Percentiles rank a stretch among this genome's conserved stretches.
Evolutionary conservation across 2,329 filamentous ascomycete genomes (phyloP).

Genomic region (Pseudogymnoascus sp.): DNA sequence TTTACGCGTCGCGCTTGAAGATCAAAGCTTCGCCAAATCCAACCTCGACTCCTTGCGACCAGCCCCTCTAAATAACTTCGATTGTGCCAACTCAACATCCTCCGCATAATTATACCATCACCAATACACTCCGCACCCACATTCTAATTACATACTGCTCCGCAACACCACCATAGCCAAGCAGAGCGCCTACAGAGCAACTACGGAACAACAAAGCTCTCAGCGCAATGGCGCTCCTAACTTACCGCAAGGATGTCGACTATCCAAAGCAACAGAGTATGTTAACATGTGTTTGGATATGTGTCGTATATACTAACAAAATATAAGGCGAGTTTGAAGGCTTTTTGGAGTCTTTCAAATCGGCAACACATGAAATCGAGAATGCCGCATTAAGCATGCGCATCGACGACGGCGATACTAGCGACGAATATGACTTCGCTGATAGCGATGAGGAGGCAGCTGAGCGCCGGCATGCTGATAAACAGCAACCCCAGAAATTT

Average conservation of each 20-base stretch:
- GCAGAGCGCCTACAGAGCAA: not conserved
- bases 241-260: slow-evolving; percentile 69
- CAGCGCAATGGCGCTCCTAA: slow-evolving; percentile 71
- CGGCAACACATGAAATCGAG: slow-evolving; percentile 64
- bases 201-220: slow-evolving; percentile 15
- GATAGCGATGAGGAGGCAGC: slow-evolving; percentile 61
- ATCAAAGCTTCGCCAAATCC: slow-evolving; percentile 7
- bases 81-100: not conserved
- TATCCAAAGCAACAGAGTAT: slow-evolving; percentile 79
- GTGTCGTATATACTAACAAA: not conserved
- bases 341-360: slow-evolving; percentile 85
- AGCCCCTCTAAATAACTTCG: slow-evolving; percentile 1
- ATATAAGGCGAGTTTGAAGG: slow-evolving; percentile 67
- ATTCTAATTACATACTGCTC: slow-evolving; percentile 17
- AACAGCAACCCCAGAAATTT: slow-evolving; percentile 44
- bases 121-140: slow-evolving; percentile 13
- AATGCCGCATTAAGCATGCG: slow-evolving; percentile 77
- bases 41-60: slow-evolving; percentile 5
- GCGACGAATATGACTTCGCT: slow-evolving; percentile 90
- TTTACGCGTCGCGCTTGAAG: slow-evolving; percentile 9
- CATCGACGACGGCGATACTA: slow-evolving; percentile 77
- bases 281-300: slow-evolving; percentile 25
- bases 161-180: slow-evolving; percentile 10
- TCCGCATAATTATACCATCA: slow-evolving; percentile 1
- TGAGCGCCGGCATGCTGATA: slow-evolving; percentile 36